A percentile compares a stretch with the other conserved stretches of the same genome.
Conservation (phyloP, 768 basidiomycete genomes). For the Suillus occidentalis region DNA sequence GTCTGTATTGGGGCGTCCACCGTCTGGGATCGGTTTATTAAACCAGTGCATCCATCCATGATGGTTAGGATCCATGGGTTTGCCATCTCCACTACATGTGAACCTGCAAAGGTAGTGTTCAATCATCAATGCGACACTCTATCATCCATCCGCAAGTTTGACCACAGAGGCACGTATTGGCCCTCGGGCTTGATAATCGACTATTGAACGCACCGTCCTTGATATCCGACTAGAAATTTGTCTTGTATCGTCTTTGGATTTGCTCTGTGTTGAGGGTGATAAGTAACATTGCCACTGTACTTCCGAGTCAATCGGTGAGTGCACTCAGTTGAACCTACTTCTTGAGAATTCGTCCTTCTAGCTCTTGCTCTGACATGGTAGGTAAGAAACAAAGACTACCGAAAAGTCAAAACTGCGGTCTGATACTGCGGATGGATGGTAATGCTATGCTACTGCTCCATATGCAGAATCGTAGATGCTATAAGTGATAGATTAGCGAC, state of each 20-base stretch:
- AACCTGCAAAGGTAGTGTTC: conserved; percentile 49
- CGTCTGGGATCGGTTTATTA: conserved; percentile 57
- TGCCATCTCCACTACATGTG: conserved; percentile 69
- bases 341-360: conserved; percentile 11
- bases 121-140: not conserved
- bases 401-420: not conserved
- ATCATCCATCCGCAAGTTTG: not conserved
- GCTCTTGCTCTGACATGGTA: conserved; percentile 1
- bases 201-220: conserved; percentile 69
- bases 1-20: conserved; percentile 73
- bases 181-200: not conserved
- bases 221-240: conserved; percentile 84
- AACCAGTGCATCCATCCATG: conserved; percentile 91
- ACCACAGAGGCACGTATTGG: not conserved
- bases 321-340: conserved; percentile 7
- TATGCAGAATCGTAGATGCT: not conserved
- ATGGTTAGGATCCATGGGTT: conserved; percentile 67
- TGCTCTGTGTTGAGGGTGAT: conserved; percentile 40
- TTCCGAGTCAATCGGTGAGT: not conserved
- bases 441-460: not conserved
- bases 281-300: not conserved
- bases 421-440: not conserved
- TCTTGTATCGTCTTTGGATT: conserved; percentile 77
- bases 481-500: no score
- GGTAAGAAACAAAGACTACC: not conserved